Evolutionary conservation across 1,139 yeast species (phyloP), one percentile per base, ranked within the genome.

Genomic region (Candida gigantensis): DNA sequence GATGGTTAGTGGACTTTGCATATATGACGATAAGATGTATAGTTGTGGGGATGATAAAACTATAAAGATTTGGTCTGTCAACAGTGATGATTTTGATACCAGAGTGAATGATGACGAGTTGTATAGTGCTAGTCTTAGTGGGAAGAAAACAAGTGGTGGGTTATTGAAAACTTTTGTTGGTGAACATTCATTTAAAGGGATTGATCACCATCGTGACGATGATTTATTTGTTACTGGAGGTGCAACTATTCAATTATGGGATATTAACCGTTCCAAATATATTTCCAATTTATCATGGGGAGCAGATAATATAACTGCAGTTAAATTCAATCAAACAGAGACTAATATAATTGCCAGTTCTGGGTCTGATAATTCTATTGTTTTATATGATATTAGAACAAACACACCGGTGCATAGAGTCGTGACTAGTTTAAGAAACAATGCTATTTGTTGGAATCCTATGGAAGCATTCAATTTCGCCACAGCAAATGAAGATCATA

Each of bases 401-500:
- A 81, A 85, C 52, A 76, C 95, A 2, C 96, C 98, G 9, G 80
- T 94, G 3, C 97, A 94, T 58, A 90, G 89, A 59, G 79, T 92
- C 43, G 86, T 84, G 30, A 87, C 95, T 19, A 70, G 79, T 19
- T 71, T 92, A 74, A 75, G 95, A 52, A 86, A 94, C 16, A 94
- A 94, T 60, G 75, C 94, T 30, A 72, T 94, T 21, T 75, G 90
- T 38, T 94, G 97, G 97, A 92, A 94, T 61, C 99, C 99, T 4
- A 87, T 92, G 85, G 97, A 92, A 62, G 96, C 98, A 1, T 92
- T 80, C 65, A 81, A 84, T 55, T 90, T 94, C 65, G 97, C 92
- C 13, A 79, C 87, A 34, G 98, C 89, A 1, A 80, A 80, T 54
- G 99, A 94, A 64, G 98, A 94, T 65, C 97, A 92, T 62, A 94